Base-by-base conservation (phyloP, 768 basidiomycete species). In the Symmetrospora coprosmae region DNA sequence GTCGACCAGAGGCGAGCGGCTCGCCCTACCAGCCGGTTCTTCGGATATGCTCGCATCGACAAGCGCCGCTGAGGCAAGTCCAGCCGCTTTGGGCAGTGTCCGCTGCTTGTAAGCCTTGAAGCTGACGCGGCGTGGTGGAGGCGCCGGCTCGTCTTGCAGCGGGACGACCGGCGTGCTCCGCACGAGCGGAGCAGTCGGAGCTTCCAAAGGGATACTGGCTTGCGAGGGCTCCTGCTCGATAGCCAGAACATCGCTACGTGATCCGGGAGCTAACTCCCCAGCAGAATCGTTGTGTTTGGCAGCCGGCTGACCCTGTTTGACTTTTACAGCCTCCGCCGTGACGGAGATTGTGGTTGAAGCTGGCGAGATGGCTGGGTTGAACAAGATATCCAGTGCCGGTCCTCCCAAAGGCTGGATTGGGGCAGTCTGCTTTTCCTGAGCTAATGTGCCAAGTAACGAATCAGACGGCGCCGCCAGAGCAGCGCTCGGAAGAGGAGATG, bases 41-140 rank as follows among this genome's bases (percentile, higher is more conserved):
- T n/a, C n/a, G 27, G 2, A 4, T 34, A 11, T 30, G 33, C 49
- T 31, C 30, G 28, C 6, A n/a, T n/a, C n/a, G n/a, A n/a, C n/a
- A n/a, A n/a, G 16, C 33, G 30, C 28, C 4, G 9, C 6, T 34
- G 33, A 50, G 49, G 25, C 19, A 3, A 14, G 9, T 4, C 2
- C 25, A 33, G 16, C 5, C 16, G 49, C 16, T 25, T 47, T 31
- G 9, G 41, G 30, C 13, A 30, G 30, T 13, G 43, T 27, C 5
- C 55, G 28, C 43, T 58, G 40, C 31, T 58, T 58, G 41, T 58
- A 58, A 14, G 28, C 55, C 17, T 38, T 39, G 21, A 58, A 58
- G 37, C 55, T 58, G 40, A 58, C 31, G n/a, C 37, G 28, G n/a
- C 55, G 41, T 4, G 46, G 7, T 25, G 13, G 43, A 17, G 43